Evolutionary conservation across 2,329 filamentous ascomycete genomes (phyloP).

Genomic region (Diplocarpon mali): DNA sequence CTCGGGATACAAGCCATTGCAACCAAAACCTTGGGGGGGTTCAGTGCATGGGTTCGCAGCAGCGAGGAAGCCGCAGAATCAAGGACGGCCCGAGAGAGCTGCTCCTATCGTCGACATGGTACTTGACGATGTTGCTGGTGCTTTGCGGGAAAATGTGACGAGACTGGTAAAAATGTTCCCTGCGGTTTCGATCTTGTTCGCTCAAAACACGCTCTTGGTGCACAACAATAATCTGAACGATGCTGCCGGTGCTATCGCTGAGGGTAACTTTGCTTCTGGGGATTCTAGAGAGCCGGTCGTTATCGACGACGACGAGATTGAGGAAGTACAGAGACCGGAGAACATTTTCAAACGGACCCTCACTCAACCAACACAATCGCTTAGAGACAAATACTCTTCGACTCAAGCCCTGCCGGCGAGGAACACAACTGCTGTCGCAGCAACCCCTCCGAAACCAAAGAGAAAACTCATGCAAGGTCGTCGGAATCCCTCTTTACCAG

Average conservation of each 20-base stretch:
- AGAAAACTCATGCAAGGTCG: conserved; percentile 27
- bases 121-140: conserved; percentile 34
- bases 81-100: conserved; percentile 35
- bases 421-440: conserved; percentile 12
- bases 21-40: background rate
- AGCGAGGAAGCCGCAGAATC: conserved; percentile 21
- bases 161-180: conserved; percentile 34
- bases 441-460: conserved; percentile 24
- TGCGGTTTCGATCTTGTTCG: conserved; percentile 34
- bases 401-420: conserved; percentile 30
- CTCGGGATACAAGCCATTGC: conserved; percentile 12
- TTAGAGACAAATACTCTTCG: conserved; percentile 47
- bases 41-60: background rate
- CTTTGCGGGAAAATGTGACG: background rate
- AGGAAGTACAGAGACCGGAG: conserved; percentile 29
- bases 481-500: conserved; percentile 21
- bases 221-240: conserved; percentile 43
- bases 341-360: conserved; percentile 42
- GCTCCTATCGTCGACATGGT: conserved; percentile 33
- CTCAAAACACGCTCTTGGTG: conserved; percentile 37
- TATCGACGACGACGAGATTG: conserved; percentile 28
- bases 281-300: conserved; percentile 8
- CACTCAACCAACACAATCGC: conserved; percentile 40
- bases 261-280: background rate
- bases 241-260: conserved; percentile 31